Percentiles rank a stretch among this genome's conserved stretches.
These are phyloP conservation scores for Plasmodium chabaudi DNA, from an alignment of 169 alveolate species.

Conservation along the genomic window DNA sequence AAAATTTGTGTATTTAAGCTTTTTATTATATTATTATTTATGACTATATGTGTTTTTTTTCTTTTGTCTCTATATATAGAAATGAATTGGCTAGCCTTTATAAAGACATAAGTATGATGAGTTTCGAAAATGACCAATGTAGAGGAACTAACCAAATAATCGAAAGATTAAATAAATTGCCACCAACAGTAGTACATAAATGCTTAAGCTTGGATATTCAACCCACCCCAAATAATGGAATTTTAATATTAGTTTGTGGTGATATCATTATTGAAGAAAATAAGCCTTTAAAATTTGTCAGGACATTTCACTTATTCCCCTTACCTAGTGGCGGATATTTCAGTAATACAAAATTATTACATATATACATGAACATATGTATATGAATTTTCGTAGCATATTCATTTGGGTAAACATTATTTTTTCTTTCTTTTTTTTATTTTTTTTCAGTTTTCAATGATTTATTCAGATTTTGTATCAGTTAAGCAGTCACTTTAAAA, in stretches of 20 bases:
- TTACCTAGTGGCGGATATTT: slow-evolving; percentile 85
- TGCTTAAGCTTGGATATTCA: slow-evolving; percentile 86
- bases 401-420: background rate
- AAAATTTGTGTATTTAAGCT: too few species aligned
- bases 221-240: slow-evolving; percentile 87
- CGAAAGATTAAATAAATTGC: slow-evolving; percentile 66
- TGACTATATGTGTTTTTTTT: background rate
- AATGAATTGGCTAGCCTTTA: slow-evolving; percentile 67
- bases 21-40: background rate
- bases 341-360: slow-evolving; percentile 26
- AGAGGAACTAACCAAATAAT: slow-evolving; percentile 72
- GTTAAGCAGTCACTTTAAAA: slow-evolving; percentile 61
- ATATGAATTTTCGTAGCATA: too few species aligned
- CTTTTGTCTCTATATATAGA: slow-evolving; percentile 11
- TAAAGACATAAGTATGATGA: slow-evolving; percentile 76
- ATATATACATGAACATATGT: slow-evolving; percentile 1
- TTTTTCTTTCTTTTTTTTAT: slow-evolving; percentile 13
- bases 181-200: slow-evolving; percentile 80
- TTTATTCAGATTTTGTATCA: slow-evolving; percentile 86
- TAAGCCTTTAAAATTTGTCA: slow-evolving; percentile 87
- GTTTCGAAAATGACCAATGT: slow-evolving; percentile 74
- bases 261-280: slow-evolving; percentile 86
- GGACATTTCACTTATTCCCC: slow-evolving; percentile 84
- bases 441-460: slow-evolving; percentile 82
- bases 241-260: slow-evolving; percentile 86